Base-by-base conservation (phyloP, 352 stramenopile genomes). In the Pythium chondricola region DNA sequence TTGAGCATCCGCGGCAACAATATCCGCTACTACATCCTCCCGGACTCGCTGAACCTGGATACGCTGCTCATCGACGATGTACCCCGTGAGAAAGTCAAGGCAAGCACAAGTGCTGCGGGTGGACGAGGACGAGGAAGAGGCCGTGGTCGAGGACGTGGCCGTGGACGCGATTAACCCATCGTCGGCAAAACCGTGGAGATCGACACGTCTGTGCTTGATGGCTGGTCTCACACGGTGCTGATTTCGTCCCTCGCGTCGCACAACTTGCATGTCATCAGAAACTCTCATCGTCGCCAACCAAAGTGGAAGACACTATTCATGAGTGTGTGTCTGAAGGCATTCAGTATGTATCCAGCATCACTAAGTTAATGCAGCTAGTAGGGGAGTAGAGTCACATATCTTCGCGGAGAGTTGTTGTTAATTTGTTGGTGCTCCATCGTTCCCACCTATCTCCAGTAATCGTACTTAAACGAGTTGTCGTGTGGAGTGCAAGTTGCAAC, bases 1-100 rank as follows among this genome's bases (percentile, higher is more conserved):
- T 74, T 99, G 35, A 98, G 88, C 58, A 96, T 99, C 36, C 87
- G 97, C 54, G 97, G 97, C 56, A 99, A 97, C 74, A 99, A 97
- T 51, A 98, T 99, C 58, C 75, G 96, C 48, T 96, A 92, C 69
- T 93, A 96, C 61, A 96, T 97, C 74, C 74, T 97, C 51, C 88
- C 87, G 42, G 85, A 97, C 63, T 97, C 88, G 57, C 76, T 99
- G 22, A 99, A 99, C 77, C 80, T 99, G 35, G 96, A 99, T 80
- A 97, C 95, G 43, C 67, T 99, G 27, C 76, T 99, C 56, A 96
- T 99, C 35, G 96, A 99, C 60, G 97, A 99, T 74, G 93, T 88
- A 35, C 93, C 94, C 7, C 98, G 98, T 56, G 89, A 98, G 63
- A 96, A 95, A 56, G 87, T 92, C 36, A 91, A 94, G 62, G 74